Percentiles rank a stretch among this genome's conserved stretches.
Conservation (phyloP, 179 eudicot genomes). For the Silene noctiflora region DNA sequence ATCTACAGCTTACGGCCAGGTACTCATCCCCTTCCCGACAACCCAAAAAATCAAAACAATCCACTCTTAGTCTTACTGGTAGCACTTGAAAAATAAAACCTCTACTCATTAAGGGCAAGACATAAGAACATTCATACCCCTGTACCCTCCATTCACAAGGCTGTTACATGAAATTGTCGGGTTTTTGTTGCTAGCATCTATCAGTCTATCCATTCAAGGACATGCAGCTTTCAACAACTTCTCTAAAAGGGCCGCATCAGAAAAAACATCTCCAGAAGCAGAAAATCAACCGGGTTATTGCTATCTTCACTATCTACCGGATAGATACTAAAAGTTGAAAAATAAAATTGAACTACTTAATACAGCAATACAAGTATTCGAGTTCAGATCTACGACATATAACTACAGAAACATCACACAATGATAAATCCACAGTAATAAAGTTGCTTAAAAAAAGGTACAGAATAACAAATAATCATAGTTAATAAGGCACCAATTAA, state of each 20-base stretch:
- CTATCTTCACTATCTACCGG: not conserved
- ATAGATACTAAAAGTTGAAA: not conserved
- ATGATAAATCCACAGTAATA: not conserved
- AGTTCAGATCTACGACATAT: constrained; percentile 24
- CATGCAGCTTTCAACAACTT: not conserved
- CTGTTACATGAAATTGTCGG: not conserved
- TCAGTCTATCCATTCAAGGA: not conserved
- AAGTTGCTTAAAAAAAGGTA: not conserved
- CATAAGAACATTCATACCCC: not conserved
- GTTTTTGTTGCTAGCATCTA: not conserved
- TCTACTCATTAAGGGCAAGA: not conserved
- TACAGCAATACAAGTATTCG: not conserved
- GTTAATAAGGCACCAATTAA: not conserved
- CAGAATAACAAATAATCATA: not conserved
- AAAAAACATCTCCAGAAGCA: not conserved
- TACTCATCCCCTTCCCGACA: not conserved
- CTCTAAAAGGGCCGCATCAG: not conserved
- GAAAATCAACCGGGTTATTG: not conserved
- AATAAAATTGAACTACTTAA: not conserved
- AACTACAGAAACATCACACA: not conserved
- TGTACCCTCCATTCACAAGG: not conserved
- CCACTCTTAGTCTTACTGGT: not conserved
- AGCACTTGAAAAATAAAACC: not conserved
- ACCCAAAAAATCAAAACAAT: not conserved
- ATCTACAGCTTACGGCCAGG: not conserved